Evolutionary conservation across 2,329 filamentous ascomycete genomes (phyloP), one percentile per base, ranked within the genome.

Genomic region (Rhynchosporium graminicola): DNA sequence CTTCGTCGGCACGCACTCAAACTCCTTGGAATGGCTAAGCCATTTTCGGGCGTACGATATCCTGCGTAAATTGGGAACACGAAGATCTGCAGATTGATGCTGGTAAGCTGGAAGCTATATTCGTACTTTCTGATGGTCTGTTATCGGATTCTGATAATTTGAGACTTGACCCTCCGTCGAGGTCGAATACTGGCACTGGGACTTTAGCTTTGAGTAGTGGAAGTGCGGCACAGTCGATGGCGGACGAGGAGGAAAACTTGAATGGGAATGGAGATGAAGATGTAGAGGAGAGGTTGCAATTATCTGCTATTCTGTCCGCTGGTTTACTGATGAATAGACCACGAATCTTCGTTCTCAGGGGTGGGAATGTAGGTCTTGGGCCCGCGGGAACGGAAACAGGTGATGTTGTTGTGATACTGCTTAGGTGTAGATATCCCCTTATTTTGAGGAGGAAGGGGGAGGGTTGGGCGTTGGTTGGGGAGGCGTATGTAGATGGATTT

Each of bases 391-490:
- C 66, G 1, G 54, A 60, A n/a, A 57, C 40, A 10, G 65, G 68
- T 42, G 70, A 73, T 62, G 5, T 68, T 0, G 55, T 73, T 42
- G 67, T 60, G 54, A 61, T 73, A 4, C 48, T 73, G 13, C 60
- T 66, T 52, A 70, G 71, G 4, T 73, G 71, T 47, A 67, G 61
- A 40, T 70, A 65, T 54, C 71, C 71, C 6, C 67, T 73, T 20
- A 40, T 72, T 26, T 61, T 72, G 36, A 67, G 50, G 67, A 55
- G 43, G 20, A 20, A 55, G 13, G 61, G 59, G 8, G 57, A 60
- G 3, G 46, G 63, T 26, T 69, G 66, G 55, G 47, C 57, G 3
- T 38, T 72, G n/a, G 48, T 73, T 29, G 71, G 71, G 8, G 70
- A 72, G 45, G 69, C 63, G 20, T 73, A 72, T 61, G 56, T 71